phyloP scores from a whole-genome alignment of 257 asterid species.

The Fraxinus americana region DNA sequence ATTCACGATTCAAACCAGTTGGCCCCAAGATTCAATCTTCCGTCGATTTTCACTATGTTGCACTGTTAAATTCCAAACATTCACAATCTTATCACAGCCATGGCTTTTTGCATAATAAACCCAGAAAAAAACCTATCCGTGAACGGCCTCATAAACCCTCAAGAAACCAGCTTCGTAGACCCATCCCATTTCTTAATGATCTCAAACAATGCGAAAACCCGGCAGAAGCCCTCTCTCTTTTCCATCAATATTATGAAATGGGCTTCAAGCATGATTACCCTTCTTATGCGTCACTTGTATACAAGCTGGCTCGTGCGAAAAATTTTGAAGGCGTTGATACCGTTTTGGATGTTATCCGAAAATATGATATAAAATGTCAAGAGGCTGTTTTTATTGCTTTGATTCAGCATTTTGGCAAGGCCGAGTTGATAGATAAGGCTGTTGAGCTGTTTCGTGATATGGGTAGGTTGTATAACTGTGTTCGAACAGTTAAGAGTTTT shows the following conservation, averaged over 20 bases:
- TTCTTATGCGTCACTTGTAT: constrained; percentile 69
- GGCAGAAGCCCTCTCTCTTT: constrained; percentile 52
- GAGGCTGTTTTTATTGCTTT: constrained; percentile 72
- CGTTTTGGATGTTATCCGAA: constrained; percentile 46
- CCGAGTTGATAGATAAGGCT: constrained; percentile 52
- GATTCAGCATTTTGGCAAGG: constrained; percentile 74
- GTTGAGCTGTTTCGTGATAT: constrained; percentile 52
- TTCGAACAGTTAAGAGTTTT: constrained; percentile 61
- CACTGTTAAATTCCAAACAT: constrained; percentile 13
- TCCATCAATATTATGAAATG: constrained; percentile 50
- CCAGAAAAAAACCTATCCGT: constrained; percentile 29
- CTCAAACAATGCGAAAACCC: constrained; percentile 62
- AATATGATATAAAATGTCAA: constrained; percentile 55
- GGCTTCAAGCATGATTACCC: constrained; percentile 87
- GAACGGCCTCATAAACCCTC: constrained; percentile 42
- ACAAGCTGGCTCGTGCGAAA: constrained; percentile 70
- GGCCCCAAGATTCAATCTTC: constrained; percentile 21
- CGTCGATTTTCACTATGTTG: not conserved
- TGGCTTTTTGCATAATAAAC: constrained; percentile 28
- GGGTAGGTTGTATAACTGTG: constrained; percentile 66
- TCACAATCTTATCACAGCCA: constrained; percentile 31
- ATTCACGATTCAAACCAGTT: constrained; percentile 20
- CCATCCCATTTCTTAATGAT: constrained; percentile 67
- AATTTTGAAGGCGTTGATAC: constrained; percentile 61
- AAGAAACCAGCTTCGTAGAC: constrained; percentile 41